These are phyloP conservation scores for Microdochium bolleyi DNA, from an alignment of 2,329 filamentous ascomycete genomes.

Conservation along the genomic window DNA sequence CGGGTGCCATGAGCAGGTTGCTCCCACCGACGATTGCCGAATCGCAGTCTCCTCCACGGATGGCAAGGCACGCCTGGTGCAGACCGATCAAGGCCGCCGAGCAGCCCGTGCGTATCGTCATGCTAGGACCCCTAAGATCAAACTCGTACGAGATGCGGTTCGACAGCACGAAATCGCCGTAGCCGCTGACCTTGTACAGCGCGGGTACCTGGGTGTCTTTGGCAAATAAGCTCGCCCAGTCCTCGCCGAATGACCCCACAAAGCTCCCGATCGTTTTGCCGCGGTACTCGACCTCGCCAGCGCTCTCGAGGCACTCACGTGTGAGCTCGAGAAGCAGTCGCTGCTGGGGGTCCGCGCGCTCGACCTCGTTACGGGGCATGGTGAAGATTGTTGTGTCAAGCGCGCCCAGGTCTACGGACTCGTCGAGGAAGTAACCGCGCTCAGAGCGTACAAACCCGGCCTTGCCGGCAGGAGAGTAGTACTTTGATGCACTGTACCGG, in stretches of 20 bases:
- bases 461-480: constrained; percentile 6
- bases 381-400: constrained; percentile 19
- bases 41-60: constrained; percentile 13
- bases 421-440: constrained; percentile 21
- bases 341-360: constrained; percentile 26
- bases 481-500: constrained; percentile 2
- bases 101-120: neutral
- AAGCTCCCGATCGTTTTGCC: constrained; percentile 23
- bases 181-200: constrained; percentile 12
- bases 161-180: constrained; percentile 9
- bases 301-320: constrained; percentile 24
- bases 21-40: constrained; percentile 20
- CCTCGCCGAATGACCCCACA: constrained; percentile 23
- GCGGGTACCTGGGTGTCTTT: constrained; percentile 12
- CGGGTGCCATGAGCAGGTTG: constrained; percentile 17
- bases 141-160: neutral
- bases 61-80: constrained; percentile 21
- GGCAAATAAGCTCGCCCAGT: constrained; percentile 17
- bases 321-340: constrained; percentile 25
- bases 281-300: constrained; percentile 18
- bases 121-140: neutral
- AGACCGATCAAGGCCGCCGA: constrained; percentile 21
- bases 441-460: constrained; percentile 5
- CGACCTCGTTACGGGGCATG: constrained; percentile 17
- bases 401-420: constrained; percentile 12